phyloP scores from a whole-genome alignment of 208 protist species.

The Crithidia brevicula region DNA sequence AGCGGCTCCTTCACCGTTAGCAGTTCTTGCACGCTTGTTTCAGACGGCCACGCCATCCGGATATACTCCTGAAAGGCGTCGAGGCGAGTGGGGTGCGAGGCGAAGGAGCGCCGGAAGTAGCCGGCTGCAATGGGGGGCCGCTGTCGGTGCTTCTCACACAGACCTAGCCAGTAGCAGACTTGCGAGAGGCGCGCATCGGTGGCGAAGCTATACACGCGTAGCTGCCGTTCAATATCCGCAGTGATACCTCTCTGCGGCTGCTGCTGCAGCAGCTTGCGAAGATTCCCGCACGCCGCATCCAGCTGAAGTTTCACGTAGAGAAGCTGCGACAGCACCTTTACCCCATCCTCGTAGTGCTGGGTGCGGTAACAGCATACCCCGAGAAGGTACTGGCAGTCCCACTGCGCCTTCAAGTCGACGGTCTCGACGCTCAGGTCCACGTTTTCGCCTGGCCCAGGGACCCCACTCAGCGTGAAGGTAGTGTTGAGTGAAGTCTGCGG shows the following conservation, averaged over 20 bases:
- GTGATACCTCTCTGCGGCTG: not conserved
- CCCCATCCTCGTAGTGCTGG: slow-evolving; percentile 65
- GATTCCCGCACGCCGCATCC: slow-evolving; percentile 8
- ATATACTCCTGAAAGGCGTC: slow-evolving; percentile 61
- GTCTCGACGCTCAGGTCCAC: slow-evolving; percentile 23
- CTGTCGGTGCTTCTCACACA: slow-evolving; percentile 51
- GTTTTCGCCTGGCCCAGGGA: not conserved
- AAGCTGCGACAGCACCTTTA: slow-evolving; percentile 60
- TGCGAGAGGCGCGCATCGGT: slow-evolving; percentile 30
- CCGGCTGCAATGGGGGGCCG: slow-evolving; percentile 28
- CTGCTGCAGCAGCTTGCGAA: slow-evolving; percentile 17
- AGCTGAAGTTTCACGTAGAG: slow-evolving; percentile 32
- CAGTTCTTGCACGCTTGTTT: slow-evolving; percentile 21
- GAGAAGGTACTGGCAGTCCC: slow-evolving; percentile 82
- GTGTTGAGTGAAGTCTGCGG: not conserved
- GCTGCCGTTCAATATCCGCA: slow-evolving; percentile 2
- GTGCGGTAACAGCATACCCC: slow-evolving; percentile 74
- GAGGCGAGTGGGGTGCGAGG: slow-evolving; percentile 51
- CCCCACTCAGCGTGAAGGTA: not conserved
- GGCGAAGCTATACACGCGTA: slow-evolving; percentile 31
- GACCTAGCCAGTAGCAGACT: slow-evolving; percentile 71
- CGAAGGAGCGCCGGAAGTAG: slow-evolving; percentile 22
- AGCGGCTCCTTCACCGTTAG: slow-evolving; percentile 21
- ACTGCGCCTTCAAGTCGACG: slow-evolving; percentile 56
- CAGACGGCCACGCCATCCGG: slow-evolving; percentile 21